phyloP scores from a whole-genome alignment of 768 basidiomycete genomes.

The Clavaria fumosa region DNA sequence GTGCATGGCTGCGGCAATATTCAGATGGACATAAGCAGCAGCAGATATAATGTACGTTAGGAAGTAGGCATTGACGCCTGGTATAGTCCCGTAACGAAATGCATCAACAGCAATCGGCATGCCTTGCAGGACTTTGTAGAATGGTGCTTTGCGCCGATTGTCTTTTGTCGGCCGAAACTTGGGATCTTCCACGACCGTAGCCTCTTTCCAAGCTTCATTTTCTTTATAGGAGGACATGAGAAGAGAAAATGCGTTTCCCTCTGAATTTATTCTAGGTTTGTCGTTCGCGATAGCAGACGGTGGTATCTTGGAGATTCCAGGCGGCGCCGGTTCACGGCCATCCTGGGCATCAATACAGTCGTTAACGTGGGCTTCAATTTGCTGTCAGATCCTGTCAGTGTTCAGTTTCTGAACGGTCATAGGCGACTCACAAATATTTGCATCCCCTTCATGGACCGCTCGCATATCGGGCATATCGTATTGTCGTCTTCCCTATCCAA shows the following conservation, averaged over 20 bases:
- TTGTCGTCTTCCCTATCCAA: too few species aligned
- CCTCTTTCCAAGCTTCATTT: constrained; percentile 75
- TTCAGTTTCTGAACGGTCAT: too few species aligned
- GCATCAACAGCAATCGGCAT: constrained; percentile 99
- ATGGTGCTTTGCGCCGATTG: constrained; percentile 67
- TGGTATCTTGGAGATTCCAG: too few species aligned
- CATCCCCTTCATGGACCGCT: too few species aligned
- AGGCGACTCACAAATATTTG: too few species aligned
- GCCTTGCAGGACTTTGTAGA: constrained; percentile 90
- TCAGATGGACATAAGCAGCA: neutral
- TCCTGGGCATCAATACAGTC: constrained; percentile 27
- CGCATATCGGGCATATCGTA: too few species aligned
- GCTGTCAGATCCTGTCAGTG: constrained; percentile 23
- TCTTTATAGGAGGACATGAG: constrained; percentile 84
- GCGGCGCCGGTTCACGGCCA: constrained; percentile 6
- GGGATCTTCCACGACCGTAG: constrained; percentile 34
- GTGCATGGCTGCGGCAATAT: constrained; percentile 56
- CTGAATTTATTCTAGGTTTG: constrained; percentile 9
- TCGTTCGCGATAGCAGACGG: constrained; percentile 10
- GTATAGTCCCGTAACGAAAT: constrained; percentile 86
- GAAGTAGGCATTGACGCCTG: constrained; percentile 81
- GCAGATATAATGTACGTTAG: constrained; percentile 43
- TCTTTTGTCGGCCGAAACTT: constrained; percentile 30
- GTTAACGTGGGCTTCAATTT: constrained; percentile 40
- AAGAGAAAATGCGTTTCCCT: constrained; percentile 47